Evolutionary conservation across 1,139 yeast species (phyloP).

Genomic region (Zygoascus sp.): DNA sequence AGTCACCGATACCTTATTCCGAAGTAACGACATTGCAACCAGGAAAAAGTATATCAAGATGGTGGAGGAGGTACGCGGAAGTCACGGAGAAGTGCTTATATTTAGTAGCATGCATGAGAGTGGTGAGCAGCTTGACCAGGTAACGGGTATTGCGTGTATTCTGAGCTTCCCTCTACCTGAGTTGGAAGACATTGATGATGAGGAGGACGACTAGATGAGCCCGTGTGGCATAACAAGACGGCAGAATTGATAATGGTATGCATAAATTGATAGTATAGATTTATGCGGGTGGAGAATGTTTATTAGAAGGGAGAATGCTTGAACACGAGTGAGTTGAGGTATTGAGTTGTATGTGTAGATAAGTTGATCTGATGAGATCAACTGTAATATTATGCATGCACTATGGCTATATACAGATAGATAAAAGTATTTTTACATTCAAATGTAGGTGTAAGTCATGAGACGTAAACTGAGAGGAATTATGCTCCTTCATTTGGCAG

Average conservation of each 20-base stretch:
- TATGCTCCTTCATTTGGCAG: no score
- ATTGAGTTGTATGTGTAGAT: no score
- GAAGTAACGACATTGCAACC: conserved; percentile 65
- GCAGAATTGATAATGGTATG: not conserved
- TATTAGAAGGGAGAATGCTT: no score
- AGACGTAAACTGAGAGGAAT: no score
- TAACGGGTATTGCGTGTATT: conserved; percentile 89
- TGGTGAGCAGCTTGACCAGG: conserved; percentile 82
- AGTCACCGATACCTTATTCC: conserved; percentile 74
- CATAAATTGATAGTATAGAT: no score
- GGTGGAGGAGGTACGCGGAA: conserved; percentile 60
- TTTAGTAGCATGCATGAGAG: conserved; percentile 86
- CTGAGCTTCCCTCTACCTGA: conserved; percentile 81
- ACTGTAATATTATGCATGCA: no score
- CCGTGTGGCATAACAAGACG: not conserved
- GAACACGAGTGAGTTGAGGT: no score
- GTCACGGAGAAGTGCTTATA: conserved; percentile 63
- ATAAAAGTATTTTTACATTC: no score
- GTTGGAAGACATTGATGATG: conserved; percentile 62
- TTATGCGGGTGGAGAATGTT: no score
- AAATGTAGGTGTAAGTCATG: no score
- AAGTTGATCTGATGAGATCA: no score
- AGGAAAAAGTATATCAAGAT: conserved; percentile 67
- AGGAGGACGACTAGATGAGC: conserved; percentile 14
- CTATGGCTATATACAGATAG: no score